Base-by-base conservation (phyloP, 495 filamentous ascomycete genomes). In the Penicillium samsonianum region DNA sequence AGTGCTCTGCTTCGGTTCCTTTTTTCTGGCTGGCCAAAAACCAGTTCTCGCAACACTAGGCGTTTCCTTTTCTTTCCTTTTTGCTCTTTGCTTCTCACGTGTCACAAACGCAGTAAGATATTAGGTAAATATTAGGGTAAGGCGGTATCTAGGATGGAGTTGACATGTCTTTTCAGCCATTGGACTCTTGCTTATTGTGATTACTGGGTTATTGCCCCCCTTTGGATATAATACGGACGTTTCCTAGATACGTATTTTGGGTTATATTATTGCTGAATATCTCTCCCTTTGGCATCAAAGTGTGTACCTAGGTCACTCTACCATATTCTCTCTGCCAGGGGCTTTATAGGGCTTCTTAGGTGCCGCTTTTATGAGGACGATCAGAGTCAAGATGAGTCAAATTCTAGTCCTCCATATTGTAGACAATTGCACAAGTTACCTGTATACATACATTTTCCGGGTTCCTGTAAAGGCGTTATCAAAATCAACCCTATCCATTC, bases 91-190 rank as follows among this genome's bases (percentile, higher is more conserved):
- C 51, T 53, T 53, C n/a, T 43, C 44, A 62, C 22, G 58, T 43
- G 26, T 19, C 22, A 19, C 40, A 16, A 41, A 31, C 37, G 55
- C 56, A 58, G 44, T 53, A 58, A 62, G 53, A 59, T 62, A 53
- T 55, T 65, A 67, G 63, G 66, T 67, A 59, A 61, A 68, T 67
- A 59, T 38, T 60, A 42, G 42, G 63, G 56, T 40, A 47, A 58
- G 31, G 53, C 45, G 54, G 51, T 61, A 53, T 62, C 41, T 55
- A 33, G 52, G 53, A 52, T 28, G 63, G 55, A 60, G 50, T 65
- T 63, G 45, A 58, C 19, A 10, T 63, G 20, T 53, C 44, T 55
- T 37, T 60, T 60, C 40, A 19, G 42, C 28, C 41, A 37, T 52
- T 52, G 14, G 23, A 44, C 28, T 54, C 5, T 51, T 51, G 49